phyloP scores from a whole-genome alignment of 345 rosid species.

The Populus deltoides region DNA sequence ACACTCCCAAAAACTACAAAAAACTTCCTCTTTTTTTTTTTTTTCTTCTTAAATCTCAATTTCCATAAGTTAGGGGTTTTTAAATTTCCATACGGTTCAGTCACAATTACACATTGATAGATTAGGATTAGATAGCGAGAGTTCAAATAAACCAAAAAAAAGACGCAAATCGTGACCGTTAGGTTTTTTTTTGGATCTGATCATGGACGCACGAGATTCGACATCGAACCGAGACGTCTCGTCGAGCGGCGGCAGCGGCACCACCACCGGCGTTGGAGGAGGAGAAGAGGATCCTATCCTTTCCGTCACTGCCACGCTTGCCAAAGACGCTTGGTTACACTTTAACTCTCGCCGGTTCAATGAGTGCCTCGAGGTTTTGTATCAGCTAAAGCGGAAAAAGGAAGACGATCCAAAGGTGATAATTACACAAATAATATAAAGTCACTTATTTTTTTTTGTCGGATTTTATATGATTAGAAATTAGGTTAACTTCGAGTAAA shows the following conservation, averaged over 20 bases:
- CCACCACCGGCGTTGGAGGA: not conserved
- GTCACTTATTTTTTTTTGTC: not conserved
- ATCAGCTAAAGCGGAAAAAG: slow-evolving; percentile 62
- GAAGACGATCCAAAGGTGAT: slow-evolving; percentile 78
- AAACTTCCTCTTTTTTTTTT: not conserved
- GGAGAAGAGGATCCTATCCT: slow-evolving; percentile 26
- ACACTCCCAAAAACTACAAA: not conserved
- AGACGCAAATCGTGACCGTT: not conserved
- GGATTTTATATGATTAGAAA: not conserved
- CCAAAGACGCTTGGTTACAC: slow-evolving; percentile 65
- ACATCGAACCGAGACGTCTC: slow-evolving; percentile 14
- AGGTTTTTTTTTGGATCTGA: slow-evolving; percentile 21
- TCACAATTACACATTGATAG: not conserved
- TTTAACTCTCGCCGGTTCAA: slow-evolving; percentile 68
- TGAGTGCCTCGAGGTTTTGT: slow-evolving; percentile 67
- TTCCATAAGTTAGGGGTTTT: not conserved
- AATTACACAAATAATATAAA: not conserved
- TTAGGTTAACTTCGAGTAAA: not conserved
- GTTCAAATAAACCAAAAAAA: not conserved
- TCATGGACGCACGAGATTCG: slow-evolving; percentile 31
- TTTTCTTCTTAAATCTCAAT: not conserved
- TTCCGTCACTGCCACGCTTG: slow-evolving; percentile 42
- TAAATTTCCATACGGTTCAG: not conserved
- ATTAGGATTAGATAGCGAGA: not conserved
- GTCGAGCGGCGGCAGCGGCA: slow-evolving; percentile 3